Evolutionary conservation across 1,139 yeast species (phyloP), one percentile per base, ranked within the genome.

Genomic region (Nakaseomyces delphensis): DNA sequence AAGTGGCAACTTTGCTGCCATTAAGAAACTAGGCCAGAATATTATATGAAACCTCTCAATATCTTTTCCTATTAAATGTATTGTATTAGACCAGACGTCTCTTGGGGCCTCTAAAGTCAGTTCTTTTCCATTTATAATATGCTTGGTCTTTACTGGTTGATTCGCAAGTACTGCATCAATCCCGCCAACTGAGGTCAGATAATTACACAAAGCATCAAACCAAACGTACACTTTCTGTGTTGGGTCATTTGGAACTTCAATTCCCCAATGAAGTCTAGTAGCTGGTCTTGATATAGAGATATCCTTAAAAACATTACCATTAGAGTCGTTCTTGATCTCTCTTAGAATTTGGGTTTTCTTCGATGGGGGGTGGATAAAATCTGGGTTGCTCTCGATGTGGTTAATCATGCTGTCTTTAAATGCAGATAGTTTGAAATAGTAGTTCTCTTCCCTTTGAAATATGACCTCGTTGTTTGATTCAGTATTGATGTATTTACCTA

Each of bases 191-290:
- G 86, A 76, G 0, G 96, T 84, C 8, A 87, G 46, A 59, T 91
- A 91, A 58, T 87, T 91, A 39, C 84, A 71, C 43, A 91, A 70
- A 0, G 99, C 99, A 64, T 91, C 99, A 48, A 91, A 83, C 99
- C 99, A 91, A 8, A 91, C 99, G 55, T 91, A 91, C 46, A 91
- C 80, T 42, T 74, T 80, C 56, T 91, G 97, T 0, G 77, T 54
- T 0, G 72, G 67, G 54, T 91, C 97, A 28, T 70, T 69, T 0
- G 98, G 98, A 0, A 91, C 97, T 1, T 76, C 76, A 23, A 91
- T 82, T 0, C 96, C 96, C 99, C 99, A 91, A 25, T 71, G 66
- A 39, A 89, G 70, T 44, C 98, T 68, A 11, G 78, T 65, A 0
- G 79, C 60, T 0, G 97, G 97, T 48, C 98, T 69, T 0, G 96